These are phyloP conservation scores for Taiwanofungus camphoratus DNA, from an alignment of 1,284 basidiomycete genomes.

Conservation along the genomic window DNA sequence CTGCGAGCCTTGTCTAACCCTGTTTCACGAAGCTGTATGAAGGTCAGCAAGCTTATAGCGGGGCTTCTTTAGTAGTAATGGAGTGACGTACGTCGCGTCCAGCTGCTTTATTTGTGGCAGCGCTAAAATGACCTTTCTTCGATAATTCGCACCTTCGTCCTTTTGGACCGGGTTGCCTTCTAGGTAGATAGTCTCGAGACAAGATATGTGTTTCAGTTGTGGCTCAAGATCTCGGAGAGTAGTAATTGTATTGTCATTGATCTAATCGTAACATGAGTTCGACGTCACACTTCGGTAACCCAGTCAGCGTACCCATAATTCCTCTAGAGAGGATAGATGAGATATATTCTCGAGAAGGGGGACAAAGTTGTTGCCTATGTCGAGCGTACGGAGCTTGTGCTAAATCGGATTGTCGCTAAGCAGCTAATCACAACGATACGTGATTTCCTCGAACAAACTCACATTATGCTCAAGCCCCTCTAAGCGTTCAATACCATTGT, in stretches of 20 bases:
- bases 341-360: constrained; percentile 74
- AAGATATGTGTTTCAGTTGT: constrained; percentile 63
- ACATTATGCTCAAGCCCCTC: constrained; percentile 87
- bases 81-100: constrained; percentile 80
- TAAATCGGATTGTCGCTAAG: constrained; percentile 25
- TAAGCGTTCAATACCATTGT: constrained; percentile 85
- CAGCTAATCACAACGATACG: neutral
- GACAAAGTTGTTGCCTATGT: constrained; percentile 86
- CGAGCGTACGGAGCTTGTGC: constrained; percentile 80
- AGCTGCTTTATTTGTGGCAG: constrained; percentile 90
- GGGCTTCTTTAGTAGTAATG: neutral
- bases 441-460: constrained; percentile 21
- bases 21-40: constrained; percentile 16
- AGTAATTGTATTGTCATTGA: constrained; percentile 83
- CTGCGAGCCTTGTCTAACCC: too few relatives aligned
- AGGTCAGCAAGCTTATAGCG: neutral
- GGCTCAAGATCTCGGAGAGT: constrained; percentile 64
- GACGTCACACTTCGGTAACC: neutral
- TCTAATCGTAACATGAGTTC: constrained; percentile 38
- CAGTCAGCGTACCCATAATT: constrained; percentile 78
- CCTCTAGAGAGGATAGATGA: constrained; percentile 74
- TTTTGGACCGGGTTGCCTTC: constrained; percentile 92
- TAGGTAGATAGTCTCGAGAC: constrained; percentile 87
- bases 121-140: constrained; percentile 85
- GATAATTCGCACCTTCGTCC: constrained; percentile 73